Conservation (phyloP, 176 grass and related monocot genomes). For the Carex myosuroides region DNA sequence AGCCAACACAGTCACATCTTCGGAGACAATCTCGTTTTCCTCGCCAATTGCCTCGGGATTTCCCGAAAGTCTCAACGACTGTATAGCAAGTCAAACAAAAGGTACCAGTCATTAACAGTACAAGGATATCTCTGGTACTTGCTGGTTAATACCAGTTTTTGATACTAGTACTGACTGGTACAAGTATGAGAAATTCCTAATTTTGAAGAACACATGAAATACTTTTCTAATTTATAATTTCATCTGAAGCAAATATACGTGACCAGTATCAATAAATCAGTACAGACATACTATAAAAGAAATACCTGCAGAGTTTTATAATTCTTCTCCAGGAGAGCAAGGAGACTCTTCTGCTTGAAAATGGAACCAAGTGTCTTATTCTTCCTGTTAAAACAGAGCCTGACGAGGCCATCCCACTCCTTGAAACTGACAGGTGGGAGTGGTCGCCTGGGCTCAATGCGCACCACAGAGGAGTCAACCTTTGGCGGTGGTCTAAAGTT, state of each 20-base stretch:
- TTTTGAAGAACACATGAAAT: neutral
- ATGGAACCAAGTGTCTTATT: slow-evolving; percentile 82
- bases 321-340: slow-evolving; percentile 88
- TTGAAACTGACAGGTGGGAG: slow-evolving; percentile 85
- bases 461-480: slow-evolving; percentile 87
- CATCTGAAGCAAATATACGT: neutral
- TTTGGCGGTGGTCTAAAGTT: slow-evolving; percentile 92
- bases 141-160: neutral
- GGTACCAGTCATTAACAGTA: neutral
- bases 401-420: slow-evolving; percentile 80
- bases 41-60: slow-evolving; percentile 31
- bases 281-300: neutral
- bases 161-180: neutral
- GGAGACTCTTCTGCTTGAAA: slow-evolving; percentile 70
- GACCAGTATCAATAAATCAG: neutral
- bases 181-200: neutral
- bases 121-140: neutral
- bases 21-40: slow-evolving; percentile 26
- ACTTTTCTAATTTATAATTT: neutral
- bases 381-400: slow-evolving; percentile 74
- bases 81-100: slow-evolving; percentile 24
- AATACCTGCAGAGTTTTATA: slow-evolving; percentile 49
- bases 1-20: slow-evolving; percentile 56
- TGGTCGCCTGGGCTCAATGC: slow-evolving; percentile 78
- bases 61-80: slow-evolving; percentile 55